A percentile compares a stretch with the other conserved stretches of the same genome.
phyloP scores from a whole-genome alignment of 805 yeast genomes.

The Saccharomycopsis lassenensis region DNA sequence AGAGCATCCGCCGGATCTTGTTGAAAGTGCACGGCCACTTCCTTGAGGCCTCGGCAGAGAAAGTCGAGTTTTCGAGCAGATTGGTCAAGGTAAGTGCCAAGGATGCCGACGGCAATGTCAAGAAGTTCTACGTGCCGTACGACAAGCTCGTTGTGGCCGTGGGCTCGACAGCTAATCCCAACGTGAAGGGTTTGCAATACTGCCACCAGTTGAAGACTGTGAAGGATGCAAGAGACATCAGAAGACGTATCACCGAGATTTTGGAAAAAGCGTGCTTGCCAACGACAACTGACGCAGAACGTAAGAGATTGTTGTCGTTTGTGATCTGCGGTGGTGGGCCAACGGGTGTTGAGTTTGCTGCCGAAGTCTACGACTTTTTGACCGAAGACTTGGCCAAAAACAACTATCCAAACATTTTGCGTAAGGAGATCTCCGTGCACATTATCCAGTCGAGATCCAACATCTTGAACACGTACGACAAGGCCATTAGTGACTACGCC shows the following conservation, averaged over 20 bases:
- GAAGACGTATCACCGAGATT: slow-evolving; percentile 42
- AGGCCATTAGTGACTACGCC: slow-evolving; percentile 53
- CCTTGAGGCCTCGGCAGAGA: slow-evolving; percentile 51
- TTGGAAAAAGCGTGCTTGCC: slow-evolving; percentile 57
- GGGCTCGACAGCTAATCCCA: slow-evolving; percentile 58
- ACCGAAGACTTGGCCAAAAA: slow-evolving; percentile 48
- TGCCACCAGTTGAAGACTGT: slow-evolving; percentile 56
- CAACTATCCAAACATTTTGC: slow-evolving; percentile 45
- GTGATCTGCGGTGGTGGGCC: slow-evolving; percentile 70
- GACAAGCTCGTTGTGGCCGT: slow-evolving; percentile 60
- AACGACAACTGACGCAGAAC: slow-evolving; percentile 50
- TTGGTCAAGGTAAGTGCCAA: slow-evolving; percentile 43
- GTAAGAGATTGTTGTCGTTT: slow-evolving; percentile 48
- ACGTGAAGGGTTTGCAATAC: slow-evolving; percentile 55
- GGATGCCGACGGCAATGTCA: slow-evolving; percentile 29
- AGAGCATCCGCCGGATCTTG: slow-evolving; percentile 50
- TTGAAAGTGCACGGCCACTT: slow-evolving; percentile 45
- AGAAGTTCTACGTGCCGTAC: slow-evolving; percentile 53
- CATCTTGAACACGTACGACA: slow-evolving; percentile 58
- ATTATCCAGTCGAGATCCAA: slow-evolving; percentile 59
- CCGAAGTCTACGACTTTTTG: slow-evolving; percentile 55
- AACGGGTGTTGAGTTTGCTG: slow-evolving; percentile 66
- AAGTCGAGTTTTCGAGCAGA: slow-evolving; percentile 43
- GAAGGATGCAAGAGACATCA: slow-evolving; percentile 48
- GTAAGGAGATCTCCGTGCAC: slow-evolving; percentile 57